Evolutionary conservation across 768 basidiomycete species (phyloP).

Genomic region (Tubosaeta brunneosetosa): DNA sequence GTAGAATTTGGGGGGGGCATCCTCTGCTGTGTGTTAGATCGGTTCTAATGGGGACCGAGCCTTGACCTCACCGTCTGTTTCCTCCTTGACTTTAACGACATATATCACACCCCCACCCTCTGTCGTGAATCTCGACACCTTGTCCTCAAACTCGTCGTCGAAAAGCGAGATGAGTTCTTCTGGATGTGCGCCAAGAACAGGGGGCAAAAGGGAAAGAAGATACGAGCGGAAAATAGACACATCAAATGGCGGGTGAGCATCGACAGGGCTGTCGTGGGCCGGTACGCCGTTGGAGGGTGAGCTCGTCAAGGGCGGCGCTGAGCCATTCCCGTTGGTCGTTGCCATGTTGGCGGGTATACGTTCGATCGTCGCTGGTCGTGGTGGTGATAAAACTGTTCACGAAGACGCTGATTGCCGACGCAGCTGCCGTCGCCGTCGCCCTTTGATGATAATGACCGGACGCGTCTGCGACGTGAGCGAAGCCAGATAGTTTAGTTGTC

Average conservation of each 20-base stretch:
- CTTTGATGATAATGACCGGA: constrained; percentile 22
- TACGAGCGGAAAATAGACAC: constrained; percentile 66
- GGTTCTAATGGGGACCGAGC: not conserved
- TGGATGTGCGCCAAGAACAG: constrained; percentile 68
- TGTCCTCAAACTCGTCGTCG: constrained; percentile 71
- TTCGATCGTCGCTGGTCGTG: constrained; percentile 15
- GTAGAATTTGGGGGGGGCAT: constrained; percentile 53
- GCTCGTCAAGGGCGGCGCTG: constrained; percentile 26
- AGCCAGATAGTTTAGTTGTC: constrained; percentile 1
- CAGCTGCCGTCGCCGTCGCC: constrained; percentile 15
- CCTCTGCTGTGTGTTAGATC: constrained; percentile 44
- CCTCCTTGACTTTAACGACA: constrained; percentile 74
- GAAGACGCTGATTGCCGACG: constrained; percentile 4
- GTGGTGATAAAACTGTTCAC: not conserved
- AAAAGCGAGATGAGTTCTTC: constrained; percentile 66
- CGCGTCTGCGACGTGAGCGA: constrained; percentile 14
- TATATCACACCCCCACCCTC: constrained; percentile 78
- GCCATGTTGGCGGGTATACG: constrained; percentile 11
- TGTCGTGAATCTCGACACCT: constrained; percentile 66
- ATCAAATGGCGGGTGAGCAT: constrained; percentile 53
- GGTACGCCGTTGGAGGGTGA: constrained; percentile 28
- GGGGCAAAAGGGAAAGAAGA: constrained; percentile 68
- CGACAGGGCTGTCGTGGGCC: constrained; percentile 30
- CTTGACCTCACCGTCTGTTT: constrained; percentile 56
- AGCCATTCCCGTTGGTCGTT: constrained; percentile 20